Conservation (phyloP, 495 filamentous ascomycete genomes). For the Penicillium longicatenatum region DNA sequence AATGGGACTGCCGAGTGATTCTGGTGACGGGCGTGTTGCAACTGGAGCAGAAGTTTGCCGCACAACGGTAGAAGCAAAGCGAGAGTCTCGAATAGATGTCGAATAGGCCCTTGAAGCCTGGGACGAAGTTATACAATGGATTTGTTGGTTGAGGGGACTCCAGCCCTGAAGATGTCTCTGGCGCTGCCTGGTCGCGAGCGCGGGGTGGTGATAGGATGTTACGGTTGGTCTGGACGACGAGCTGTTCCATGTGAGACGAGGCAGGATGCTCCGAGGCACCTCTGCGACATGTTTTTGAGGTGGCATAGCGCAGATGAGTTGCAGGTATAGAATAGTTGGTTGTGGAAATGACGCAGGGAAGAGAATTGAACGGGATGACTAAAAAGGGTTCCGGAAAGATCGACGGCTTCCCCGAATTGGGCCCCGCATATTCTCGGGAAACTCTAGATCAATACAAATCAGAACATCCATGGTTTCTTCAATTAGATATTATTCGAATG, state of each 20-base stretch:
- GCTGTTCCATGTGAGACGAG: slow-evolving; percentile 48
- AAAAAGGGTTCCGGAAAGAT: slow-evolving; percentile 25
- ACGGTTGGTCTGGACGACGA: slow-evolving; percentile 39
- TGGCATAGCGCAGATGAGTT: slow-evolving; percentile 29
- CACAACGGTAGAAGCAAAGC: slow-evolving; percentile 23
- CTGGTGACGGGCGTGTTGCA: slow-evolving; percentile 15
- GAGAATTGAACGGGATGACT: slow-evolving; percentile 24
- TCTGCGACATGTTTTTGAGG: slow-evolving; percentile 41
- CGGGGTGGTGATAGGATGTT: slow-evolving; percentile 31
- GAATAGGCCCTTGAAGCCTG: slow-evolving; percentile 27
- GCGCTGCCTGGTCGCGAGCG: slow-evolving; percentile 30
- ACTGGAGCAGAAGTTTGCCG: slow-evolving; percentile 21
- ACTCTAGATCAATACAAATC: background rate
- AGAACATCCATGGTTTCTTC: background rate
- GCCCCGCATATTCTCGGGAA: slow-evolving; percentile 19
- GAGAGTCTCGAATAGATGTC: slow-evolving; percentile 20
- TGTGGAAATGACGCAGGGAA: slow-evolving; percentile 12
- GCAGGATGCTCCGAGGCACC: slow-evolving; percentile 44
- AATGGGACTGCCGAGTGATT: slow-evolving; percentile 34
- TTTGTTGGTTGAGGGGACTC: slow-evolving; percentile 27
- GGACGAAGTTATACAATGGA: slow-evolving; percentile 17
- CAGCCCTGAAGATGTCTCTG: slow-evolving; percentile 26
- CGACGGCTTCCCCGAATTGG: slow-evolving; percentile 11
- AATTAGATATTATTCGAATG: background rate
- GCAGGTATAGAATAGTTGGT: background rate